Evolutionary conservation across 768 basidiomycete genomes (phyloP).

Genomic region (Lentinula detonsa): DNA sequence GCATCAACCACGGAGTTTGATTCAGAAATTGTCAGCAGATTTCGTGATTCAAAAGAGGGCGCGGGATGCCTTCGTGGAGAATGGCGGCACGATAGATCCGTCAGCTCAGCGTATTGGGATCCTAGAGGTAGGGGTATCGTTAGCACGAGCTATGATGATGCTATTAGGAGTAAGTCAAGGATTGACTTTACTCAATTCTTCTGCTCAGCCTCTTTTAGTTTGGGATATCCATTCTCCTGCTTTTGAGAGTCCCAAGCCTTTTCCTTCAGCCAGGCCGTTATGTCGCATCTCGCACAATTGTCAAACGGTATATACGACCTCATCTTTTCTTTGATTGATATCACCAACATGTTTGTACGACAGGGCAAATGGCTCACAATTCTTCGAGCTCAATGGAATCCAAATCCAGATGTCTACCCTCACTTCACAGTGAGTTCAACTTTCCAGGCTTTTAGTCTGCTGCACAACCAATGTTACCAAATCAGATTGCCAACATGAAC

Average conservation of each 20-base stretch:
- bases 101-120: slow-evolving; percentile 85
- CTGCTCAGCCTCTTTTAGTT: slow-evolving; percentile 43
- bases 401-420: slow-evolving; percentile 74
- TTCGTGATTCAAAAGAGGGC: slow-evolving; percentile 45
- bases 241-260: slow-evolving; percentile 39
- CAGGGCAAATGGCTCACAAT: slow-evolving; percentile 83
- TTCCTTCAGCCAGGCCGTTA: slow-evolving; percentile 62
- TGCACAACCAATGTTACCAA: neutral
- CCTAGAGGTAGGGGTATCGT: slow-evolving; percentile 72
- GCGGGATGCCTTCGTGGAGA: slow-evolving; percentile 54
- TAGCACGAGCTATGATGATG: slow-evolving; percentile 83
- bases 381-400: slow-evolving; percentile 71
- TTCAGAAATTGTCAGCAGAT: slow-evolving; percentile 40
- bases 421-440: slow-evolving; percentile 67
- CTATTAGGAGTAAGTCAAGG: slow-evolving; percentile 44
- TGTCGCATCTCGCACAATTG: slow-evolving; percentile 64
- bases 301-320: slow-evolving; percentile 57
- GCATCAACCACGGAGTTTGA: slow-evolving; percentile 28
- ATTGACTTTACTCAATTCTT: neutral
- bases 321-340: neutral
- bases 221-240: slow-evolving; percentile 63
- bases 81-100: slow-evolving; percentile 68
- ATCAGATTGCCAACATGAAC: slow-evolving; percentile 72
- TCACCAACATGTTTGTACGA: neutral
- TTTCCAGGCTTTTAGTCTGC: neutral